Conservation (phyloP, 179 eudicot species). For the Beta macrorhiza region DNA sequence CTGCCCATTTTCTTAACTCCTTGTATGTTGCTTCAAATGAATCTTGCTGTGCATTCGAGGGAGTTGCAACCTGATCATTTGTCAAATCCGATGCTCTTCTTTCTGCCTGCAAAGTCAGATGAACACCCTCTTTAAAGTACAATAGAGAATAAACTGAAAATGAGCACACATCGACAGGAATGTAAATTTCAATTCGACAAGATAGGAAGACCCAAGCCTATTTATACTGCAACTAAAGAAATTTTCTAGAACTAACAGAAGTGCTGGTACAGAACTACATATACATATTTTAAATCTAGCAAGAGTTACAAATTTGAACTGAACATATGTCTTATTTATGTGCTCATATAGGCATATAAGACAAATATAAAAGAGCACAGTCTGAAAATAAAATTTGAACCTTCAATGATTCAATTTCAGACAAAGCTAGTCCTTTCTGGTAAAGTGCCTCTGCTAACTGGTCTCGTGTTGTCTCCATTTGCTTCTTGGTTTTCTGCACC, state of each 20-base stretch:
- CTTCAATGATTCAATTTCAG: constrained; percentile 66
- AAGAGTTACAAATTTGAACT: not conserved
- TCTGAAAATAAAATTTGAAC: constrained; percentile 29
- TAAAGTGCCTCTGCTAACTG: constrained; percentile 85
- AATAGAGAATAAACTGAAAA: not conserved
- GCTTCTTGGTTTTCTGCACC: constrained; percentile 50
- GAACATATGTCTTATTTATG: not conserved
- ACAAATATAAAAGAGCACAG: not conserved
- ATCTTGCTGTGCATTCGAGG: constrained; percentile 35
- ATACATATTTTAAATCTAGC: not conserved
- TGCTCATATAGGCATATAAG: not conserved
- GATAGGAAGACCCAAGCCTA: not conserved
- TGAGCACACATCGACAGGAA: not conserved
- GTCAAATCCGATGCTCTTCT: constrained; percentile 32
- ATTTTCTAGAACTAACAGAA: not conserved
- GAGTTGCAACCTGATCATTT: constrained; percentile 38
- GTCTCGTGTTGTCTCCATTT: constrained; percentile 83
- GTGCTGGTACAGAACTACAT: not conserved
- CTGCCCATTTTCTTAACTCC: constrained; percentile 90
- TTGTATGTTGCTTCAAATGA: constrained; percentile 74
- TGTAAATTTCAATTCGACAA: not conserved
- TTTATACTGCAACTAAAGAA: not conserved
- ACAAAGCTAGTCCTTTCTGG: constrained; percentile 86
- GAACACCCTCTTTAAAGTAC: constrained; percentile 14
- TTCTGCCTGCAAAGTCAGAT: constrained; percentile 48